Conservation (phyloP, 176 grass and related monocot genomes). For the Pontederia crassipes region DNA sequence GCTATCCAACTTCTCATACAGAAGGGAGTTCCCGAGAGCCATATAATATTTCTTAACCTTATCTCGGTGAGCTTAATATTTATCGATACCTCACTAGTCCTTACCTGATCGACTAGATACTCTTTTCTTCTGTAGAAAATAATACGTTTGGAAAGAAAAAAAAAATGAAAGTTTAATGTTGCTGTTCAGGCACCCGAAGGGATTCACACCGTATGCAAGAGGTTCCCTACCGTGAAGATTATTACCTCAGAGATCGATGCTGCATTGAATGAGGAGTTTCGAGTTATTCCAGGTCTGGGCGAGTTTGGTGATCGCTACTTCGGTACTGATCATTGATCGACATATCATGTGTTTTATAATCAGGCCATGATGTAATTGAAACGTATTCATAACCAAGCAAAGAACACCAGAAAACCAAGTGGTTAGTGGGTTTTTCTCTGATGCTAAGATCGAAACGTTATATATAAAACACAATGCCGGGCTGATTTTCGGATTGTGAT, state of each 20-base stretch:
- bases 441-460: no score
- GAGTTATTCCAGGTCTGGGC: conserved; percentile 88
- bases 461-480: no score
- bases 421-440: no score
- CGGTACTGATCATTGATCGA: conserved; percentile 67
- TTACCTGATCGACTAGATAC: not conserved
- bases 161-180: not conserved
- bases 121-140: not conserved
- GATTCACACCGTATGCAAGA: conserved; percentile 72
- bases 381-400: not conserved
- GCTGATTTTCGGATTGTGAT: no score
- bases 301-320: conserved; percentile 99
- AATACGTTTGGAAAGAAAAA: not conserved
- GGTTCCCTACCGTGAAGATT: conserved; percentile 72
- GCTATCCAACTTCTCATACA: conserved; percentile 95
- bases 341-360: not conserved
- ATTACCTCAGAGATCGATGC: conserved; percentile 94
- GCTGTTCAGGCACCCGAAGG: conserved; percentile 76
- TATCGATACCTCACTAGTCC: not conserved
- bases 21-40: conserved; percentile 81
- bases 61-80: conserved; percentile 50
- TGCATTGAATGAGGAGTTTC: conserved; percentile 65
- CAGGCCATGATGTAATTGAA: not conserved
- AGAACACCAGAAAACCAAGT: conserved; percentile 3
- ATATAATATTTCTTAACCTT: conserved; percentile 95